A percentile compares a stretch with the other conserved stretches of the same genome.
Evolutionary conservation across 2,329 filamentous ascomycete species (phyloP).

Genomic region (Ophiostoma quercus): DNA sequence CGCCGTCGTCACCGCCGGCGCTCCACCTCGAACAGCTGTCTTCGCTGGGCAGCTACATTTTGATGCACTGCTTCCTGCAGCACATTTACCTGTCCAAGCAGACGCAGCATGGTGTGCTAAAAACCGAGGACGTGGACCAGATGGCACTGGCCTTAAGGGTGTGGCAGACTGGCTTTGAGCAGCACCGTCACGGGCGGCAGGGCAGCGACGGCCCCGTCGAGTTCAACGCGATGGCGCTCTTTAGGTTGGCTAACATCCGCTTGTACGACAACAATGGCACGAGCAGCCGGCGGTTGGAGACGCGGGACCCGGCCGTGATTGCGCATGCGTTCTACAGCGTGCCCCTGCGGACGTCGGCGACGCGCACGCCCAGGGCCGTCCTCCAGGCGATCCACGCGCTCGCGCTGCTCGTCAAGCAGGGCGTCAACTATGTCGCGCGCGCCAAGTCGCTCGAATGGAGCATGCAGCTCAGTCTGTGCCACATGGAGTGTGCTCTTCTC

Average conservation of each 20-base stretch:
- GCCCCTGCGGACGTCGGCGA: slow-evolving; percentile 52
- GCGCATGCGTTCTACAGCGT: slow-evolving; percentile 56
- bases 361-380: slow-evolving; percentile 53
- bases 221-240: slow-evolving; percentile 59
- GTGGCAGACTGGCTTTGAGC: slow-evolving; percentile 57
- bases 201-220: slow-evolving; percentile 53
- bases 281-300: slow-evolving; percentile 53
- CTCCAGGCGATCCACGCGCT: slow-evolving; percentile 63
- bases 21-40: slow-evolving; percentile 46
- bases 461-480: slow-evolving; percentile 57
- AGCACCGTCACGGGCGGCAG: slow-evolving; percentile 45
- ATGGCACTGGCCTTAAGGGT: slow-evolving; percentile 50
- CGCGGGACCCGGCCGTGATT: slow-evolving; percentile 57
- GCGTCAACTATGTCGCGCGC: slow-evolving; percentile 57
- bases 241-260: slow-evolving; percentile 58
- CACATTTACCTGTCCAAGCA: slow-evolving; percentile 67
- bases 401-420: slow-evolving; percentile 59
- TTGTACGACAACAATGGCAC: slow-evolving; percentile 51
- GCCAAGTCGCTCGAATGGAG: slow-evolving; percentile 59
- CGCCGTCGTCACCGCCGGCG: background rate
- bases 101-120: slow-evolving; percentile 44
- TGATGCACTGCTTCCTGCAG: slow-evolving; percentile 67
- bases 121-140: slow-evolving; percentile 52
- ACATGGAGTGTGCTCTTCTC: slow-evolving; percentile 58
- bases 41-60: slow-evolving; percentile 62